Percentiles rank a stretch among this genome's conserved stretches.
Conservation (phyloP, 495 filamentous ascomycete genomes). For the Aspergillus ellipticus region DNA sequence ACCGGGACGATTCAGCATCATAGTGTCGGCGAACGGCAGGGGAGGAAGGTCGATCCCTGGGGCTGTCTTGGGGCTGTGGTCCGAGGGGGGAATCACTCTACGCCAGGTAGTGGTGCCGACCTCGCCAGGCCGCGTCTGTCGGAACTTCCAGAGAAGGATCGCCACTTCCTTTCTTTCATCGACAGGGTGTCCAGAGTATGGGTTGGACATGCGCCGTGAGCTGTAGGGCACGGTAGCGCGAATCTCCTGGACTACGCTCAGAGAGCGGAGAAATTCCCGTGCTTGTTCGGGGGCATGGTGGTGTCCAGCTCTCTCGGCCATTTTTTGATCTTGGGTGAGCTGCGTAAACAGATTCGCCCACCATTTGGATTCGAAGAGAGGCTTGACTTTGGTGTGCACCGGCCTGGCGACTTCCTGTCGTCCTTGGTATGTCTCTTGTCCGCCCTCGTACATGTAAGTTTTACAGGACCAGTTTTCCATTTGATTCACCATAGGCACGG, state of each 20-base stretch:
- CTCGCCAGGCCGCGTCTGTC: conserved; percentile 39
- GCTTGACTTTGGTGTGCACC: conserved; percentile 41
- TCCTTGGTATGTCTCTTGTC: conserved; percentile 30
- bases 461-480: conserved; percentile 48
- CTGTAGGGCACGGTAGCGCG: conserved; percentile 30
- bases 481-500: conserved; percentile 35
- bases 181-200: conserved; percentile 24
- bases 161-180: conserved; percentile 45
- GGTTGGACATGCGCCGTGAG: conserved; percentile 29
- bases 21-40: conserved; percentile 27
- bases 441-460: conserved; percentile 44
- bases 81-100: conserved; percentile 37
- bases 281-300: conserved; percentile 35
- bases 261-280: conserved; percentile 35
- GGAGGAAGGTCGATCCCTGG: conserved; percentile 40
- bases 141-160: conserved; percentile 53
- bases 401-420: conserved; percentile 35
- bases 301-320: conserved; percentile 34
- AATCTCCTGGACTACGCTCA: conserved; percentile 52
- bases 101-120: conserved; percentile 53
- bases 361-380: conserved; percentile 46
- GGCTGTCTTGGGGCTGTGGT: conserved; percentile 35
- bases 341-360: conserved; percentile 47
- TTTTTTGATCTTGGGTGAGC: conserved; percentile 37
- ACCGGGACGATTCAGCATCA: conserved; percentile 33